phyloP scores from a whole-genome alignment of 768 basidiomycete genomes.

The Tubosaeta brunneosetosa region DNA sequence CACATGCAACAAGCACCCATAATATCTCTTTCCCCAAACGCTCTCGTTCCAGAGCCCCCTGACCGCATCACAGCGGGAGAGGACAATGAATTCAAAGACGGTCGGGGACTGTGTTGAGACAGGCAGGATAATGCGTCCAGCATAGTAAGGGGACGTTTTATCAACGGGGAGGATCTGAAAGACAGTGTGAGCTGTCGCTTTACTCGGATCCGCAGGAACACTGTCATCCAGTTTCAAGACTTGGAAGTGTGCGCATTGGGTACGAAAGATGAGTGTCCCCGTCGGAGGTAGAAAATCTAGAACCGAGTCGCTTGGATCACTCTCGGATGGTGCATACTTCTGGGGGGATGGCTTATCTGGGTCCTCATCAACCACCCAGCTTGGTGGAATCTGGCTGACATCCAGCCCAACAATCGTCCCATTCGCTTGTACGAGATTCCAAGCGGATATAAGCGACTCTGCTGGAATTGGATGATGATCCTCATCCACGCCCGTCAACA shows the following conservation, averaged over 20 bases:
- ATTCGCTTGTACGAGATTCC: conserved; percentile 15
- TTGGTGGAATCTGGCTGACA: conserved; percentile 2
- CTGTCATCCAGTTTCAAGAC: conserved; percentile 2
- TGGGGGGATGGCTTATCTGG: not conserved
- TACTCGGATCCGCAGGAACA: not conserved
- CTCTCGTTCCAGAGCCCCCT: conserved; percentile 10
- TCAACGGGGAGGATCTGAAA: conserved; percentile 9
- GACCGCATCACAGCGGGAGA: conserved; percentile 9
- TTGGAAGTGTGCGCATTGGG: conserved; percentile 10
- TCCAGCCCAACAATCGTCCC: conserved; percentile 8
- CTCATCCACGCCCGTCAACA: not conserved
- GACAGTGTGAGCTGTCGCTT: conserved; percentile 1
- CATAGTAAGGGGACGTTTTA: not conserved
- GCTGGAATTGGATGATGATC: conserved; percentile 4
- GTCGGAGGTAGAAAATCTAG: conserved; percentile 1
- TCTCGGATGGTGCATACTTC: conserved; percentile 5
- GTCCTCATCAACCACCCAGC: not conserved
- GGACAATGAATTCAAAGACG: conserved; percentile 16
- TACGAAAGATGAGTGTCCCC: conserved; percentile 25
- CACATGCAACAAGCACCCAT: conserved; percentile 17
- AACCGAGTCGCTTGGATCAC: not conserved
- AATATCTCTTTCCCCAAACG: conserved; percentile 7
- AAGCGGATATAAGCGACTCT: conserved; percentile 16
- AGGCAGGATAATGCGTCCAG: conserved; percentile 18
- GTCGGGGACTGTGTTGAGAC: conserved; percentile 3